Base-by-base conservation (phyloP, 805 yeast genomes). In the Pichia occidentalis region DNA sequence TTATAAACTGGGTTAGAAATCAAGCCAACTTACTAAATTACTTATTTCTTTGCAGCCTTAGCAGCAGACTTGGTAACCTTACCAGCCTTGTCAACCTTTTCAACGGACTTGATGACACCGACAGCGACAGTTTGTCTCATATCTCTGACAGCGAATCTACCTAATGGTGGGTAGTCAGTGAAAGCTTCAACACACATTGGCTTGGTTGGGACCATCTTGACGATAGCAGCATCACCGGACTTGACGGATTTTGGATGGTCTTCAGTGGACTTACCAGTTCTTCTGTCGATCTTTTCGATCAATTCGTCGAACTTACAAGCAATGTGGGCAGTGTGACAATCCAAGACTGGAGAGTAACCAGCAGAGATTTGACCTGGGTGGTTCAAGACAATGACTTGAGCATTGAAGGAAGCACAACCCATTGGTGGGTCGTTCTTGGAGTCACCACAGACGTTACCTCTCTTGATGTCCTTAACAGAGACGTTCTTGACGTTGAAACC, bases 71-170 rank as follows among this genome's bases (percentile, higher is more conserved):
- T 85, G 87, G 95, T 85, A 61, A 85, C 92, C 87, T 85, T 85
- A 73, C 86, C 88, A 63, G 86, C 85, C 70, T 71, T 73, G 71
- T 77, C 64, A 55, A 84, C 60, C 83, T 86, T 86, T 63, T 75
- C 94, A 60, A 86, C 95, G 52, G 86, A 70, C 81, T 90, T 90
- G 84, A 90, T 84, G 66, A 88, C 95, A 85, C 97, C 97, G 67
- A 88, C 97, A 68, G 97, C 97, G 63, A 88, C 97, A 61, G 97
- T 88, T 76, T 87, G 96, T 84, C 97, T 85, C 97, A 87, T 87
- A 75, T 87, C 97, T 84, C 97, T 88, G 79, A 87, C 96, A 68
- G 90, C 90, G 73, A 90, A 75, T 81, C 97, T 87, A 73, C 95
- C 92, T 69, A 90, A 71, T 73, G 94, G 95, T 67, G 90, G 95